A percentile compares a stretch with the other conserved stretches of the same genome.
Conservation (phyloP, 129 eudicot genomes). For the Flaveria linearis region DNA sequence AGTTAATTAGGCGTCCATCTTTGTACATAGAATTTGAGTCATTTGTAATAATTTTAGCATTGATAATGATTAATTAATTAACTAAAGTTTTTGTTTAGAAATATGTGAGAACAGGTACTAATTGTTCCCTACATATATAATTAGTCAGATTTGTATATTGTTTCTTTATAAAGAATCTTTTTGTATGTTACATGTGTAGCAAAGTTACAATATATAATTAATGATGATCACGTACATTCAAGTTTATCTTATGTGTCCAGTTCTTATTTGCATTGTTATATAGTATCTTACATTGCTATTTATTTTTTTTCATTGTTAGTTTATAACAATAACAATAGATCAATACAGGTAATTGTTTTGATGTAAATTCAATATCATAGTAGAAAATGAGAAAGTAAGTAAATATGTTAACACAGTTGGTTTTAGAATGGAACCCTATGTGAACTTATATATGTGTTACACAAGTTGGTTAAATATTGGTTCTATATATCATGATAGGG, state of each 20-base stretch:
- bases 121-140: slow-evolving; percentile 11
- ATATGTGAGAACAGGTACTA: slow-evolving; percentile 18
- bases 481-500: not conserved
- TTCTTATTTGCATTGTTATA: not conserved
- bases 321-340: not conserved
- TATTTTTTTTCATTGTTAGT: not conserved
- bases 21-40: slow-evolving; percentile 41
- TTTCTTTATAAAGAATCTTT: not conserved
- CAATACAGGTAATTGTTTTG: not conserved
- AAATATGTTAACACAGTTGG: not conserved
- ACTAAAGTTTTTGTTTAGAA: slow-evolving; percentile 36
- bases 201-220: not conserved
- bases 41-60: slow-evolving; percentile 49
- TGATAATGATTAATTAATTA: slow-evolving; percentile 40
- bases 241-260: not conserved
- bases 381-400: not conserved
- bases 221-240: not conserved
- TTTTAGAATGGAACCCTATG: not conserved
- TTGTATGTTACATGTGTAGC: slow-evolving; percentile 23
- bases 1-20: slow-evolving; percentile 45
- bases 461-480: not conserved
- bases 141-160: slow-evolving; percentile 14
- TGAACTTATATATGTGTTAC: not conserved
- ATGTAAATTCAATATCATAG: not conserved
- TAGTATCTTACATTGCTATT: not conserved